Evolutionary conservation across 1,139 yeast species (phyloP), one percentile per base, ranked within the genome.

Genomic region (Scheffersomyces cryptocercus): DNA sequence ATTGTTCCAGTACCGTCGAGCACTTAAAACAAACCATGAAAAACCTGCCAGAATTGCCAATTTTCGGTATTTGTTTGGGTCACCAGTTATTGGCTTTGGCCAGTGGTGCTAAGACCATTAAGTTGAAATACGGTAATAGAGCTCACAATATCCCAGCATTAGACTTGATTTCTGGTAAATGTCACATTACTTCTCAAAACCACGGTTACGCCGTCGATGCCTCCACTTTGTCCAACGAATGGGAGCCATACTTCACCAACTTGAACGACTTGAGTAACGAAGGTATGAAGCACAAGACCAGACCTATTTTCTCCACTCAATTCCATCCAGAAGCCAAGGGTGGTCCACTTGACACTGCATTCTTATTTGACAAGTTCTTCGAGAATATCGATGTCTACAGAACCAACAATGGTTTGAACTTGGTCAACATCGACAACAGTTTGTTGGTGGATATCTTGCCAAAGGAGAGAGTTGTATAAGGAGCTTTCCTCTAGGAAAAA

Each of bases 251-350:
- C 66, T 93, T 93, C 65, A 80, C 93, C 56, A 93, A 93, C 70
- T 77, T 93, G 72, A 93, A 93, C 65, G 99, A 93, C 67, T 85
- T 88, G 66, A 88, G 96, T 43, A 93, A 93, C 65, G 99, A 93
- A 72, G 99, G 99, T 57, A 90, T 93, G 96, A 85, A 84, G 58
- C 98, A 93, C 68, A 79, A 75, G 50, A 64, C 81, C 36, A 85
- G 81, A 63, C 99, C 99, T 41, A 86, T 91, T 45, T 93, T 91
- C 71, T 89, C 97, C 28, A 89, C 96, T 3, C 99, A 93, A 68
- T 93, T 93, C 80, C 99, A 93, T 65, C 99, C 99, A 38, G 99
- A 93, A 69, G 99, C 99, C 48, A 93, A 91, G 74, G 99, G 99
- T 55, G 99, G 99, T 56, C 99, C 99, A 46, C 77, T 86, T 58